Evolutionary conservation across 805 yeast species (phyloP), one percentile per base, ranked within the genome.

Genomic region (Priceomyces medius): DNA sequence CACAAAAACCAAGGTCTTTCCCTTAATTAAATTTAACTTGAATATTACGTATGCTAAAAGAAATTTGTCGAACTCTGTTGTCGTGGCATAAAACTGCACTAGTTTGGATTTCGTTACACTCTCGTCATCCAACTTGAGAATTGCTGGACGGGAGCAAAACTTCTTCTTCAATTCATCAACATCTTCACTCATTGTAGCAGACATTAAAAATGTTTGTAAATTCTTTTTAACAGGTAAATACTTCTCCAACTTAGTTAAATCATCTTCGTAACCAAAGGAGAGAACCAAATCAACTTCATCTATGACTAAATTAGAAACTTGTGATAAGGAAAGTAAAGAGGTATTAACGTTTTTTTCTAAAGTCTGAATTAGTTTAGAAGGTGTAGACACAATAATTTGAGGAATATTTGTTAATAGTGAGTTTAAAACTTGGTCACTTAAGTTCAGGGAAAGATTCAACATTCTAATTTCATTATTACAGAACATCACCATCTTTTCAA

Each of bases 241-340:
- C 19, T 74, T 70, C 7, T 85, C 74, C 48, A 93, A 75, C 53
- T 75, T 77, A 31, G 77, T 69, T 47, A 91, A 71, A 64, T 93
- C 99, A 7, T 88, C 95, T 50, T 81, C 78, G 61, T 93, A 88
- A 18, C 99, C 99, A 61, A 86, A 93, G 2, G 95, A 84, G 38
- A 88, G 67, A 35, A 93, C 79, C 52, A 93, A 74, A 67, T 93
- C 99, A 20, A 93, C 98, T 65, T 93, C 99, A 68, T 93, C 99
- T 47, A 91, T 85, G 21, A 88, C 95, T 36, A 93, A 65, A 56
- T 78, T 87, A 46, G 76, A 75, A 42, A 93, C 73, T 20, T 73
- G 63, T 18, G 76, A 72, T 41, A 85, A 67, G 40, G 79, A 74
- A 13, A 87, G 61, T 31, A 69, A 54, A 17, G 69, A 66, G 4